A percentile compares a stretch with the other conserved stretches of the same genome.
These are phyloP conservation scores for Geotrichum restrictum DNA, from an alignment of 1,139 yeast genomes.

Conservation along the genomic window DNA sequence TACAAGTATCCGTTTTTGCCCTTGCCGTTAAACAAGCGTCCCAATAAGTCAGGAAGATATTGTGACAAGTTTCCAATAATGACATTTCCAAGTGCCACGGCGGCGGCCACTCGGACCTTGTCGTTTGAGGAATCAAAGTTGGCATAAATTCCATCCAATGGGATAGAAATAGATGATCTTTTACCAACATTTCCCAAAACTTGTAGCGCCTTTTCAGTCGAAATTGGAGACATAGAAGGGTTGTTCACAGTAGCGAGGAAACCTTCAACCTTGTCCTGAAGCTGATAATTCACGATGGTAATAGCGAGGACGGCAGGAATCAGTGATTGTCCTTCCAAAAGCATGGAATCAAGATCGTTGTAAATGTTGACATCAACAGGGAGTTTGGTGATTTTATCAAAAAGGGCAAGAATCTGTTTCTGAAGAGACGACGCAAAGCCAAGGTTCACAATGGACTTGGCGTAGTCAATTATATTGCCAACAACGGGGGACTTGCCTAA, in stretches of 20 bases:
- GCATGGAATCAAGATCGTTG: not conserved
- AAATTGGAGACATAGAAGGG: not conserved
- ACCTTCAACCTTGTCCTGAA: conserved; percentile 10
- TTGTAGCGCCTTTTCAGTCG: conserved; percentile 30
- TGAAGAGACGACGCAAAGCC: conserved; percentile 6
- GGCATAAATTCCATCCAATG: conserved; percentile 38
- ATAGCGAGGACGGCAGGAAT: conserved; percentile 23
- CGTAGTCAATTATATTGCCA: conserved; percentile 8
- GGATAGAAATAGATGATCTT: conserved; percentile 32
- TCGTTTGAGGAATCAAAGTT: conserved; percentile 40
- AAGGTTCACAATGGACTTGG: conserved; percentile 4
- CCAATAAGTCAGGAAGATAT: conserved; percentile 41
- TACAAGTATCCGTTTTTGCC: conserved; percentile 37
- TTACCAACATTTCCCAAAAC: conserved; percentile 50
- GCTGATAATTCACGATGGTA: conserved; percentile 15
- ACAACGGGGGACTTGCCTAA: not conserved
- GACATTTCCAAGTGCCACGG: conserved; percentile 53
- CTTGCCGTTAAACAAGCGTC: conserved; percentile 27
- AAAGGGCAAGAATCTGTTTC: conserved; percentile 5
- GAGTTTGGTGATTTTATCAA: conserved; percentile 8
- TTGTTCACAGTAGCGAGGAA: conserved; percentile 8
- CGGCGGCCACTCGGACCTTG: conserved; percentile 45
- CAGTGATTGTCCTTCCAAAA: conserved; percentile 10
- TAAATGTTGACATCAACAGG: conserved; percentile 1
- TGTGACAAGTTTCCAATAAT: conserved; percentile 41